Evolutionary conservation across 768 basidiomycete species (phyloP).

Genomic region (Tylopilus sp.): DNA sequence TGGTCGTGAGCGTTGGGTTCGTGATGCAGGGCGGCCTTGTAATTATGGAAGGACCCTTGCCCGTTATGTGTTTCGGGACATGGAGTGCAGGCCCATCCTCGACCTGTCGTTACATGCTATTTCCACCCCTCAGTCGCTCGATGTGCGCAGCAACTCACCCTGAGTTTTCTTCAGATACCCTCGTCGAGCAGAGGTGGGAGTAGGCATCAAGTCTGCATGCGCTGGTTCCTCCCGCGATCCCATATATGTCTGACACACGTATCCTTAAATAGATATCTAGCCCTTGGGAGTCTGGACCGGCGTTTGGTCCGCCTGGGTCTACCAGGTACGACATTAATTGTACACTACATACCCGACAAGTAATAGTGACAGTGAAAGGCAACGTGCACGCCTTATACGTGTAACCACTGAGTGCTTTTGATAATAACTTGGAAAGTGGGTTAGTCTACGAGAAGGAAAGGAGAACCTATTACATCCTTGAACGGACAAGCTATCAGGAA

Average conservation of each 20-base stretch:
- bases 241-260: conserved; percentile 20
- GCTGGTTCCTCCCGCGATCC: conserved; percentile 9
- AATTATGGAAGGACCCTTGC: conserved; percentile 21
- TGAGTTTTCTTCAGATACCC: conserved; percentile 18
- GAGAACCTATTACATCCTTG: conserved; percentile 72
- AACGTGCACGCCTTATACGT: background rate
- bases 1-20: conserved; percentile 25
- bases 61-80: conserved; percentile 25
- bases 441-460: conserved; percentile 76
- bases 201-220: conserved; percentile 19
- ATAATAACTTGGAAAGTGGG: conserved; percentile 40
- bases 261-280: conserved; percentile 5
- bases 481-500: conserved; percentile 32
- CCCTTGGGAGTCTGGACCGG: conserved; percentile 4
- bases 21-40: conserved; percentile 32
- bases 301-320: too few relatives aligned
- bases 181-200: conserved; percentile 19
- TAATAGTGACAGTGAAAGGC: background rate
- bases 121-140: background rate
- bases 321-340: background rate
- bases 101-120: conserved; percentile 21
- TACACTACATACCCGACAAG: background rate
- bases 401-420: background rate
- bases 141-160: conserved; percentile 10
- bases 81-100: conserved; percentile 33